A percentile compares a stretch with the other conserved stretches of the same genome.
Evolutionary conservation across 805 yeast species (phyloP).

Genomic region (Yamadazyma phyllophila): DNA sequence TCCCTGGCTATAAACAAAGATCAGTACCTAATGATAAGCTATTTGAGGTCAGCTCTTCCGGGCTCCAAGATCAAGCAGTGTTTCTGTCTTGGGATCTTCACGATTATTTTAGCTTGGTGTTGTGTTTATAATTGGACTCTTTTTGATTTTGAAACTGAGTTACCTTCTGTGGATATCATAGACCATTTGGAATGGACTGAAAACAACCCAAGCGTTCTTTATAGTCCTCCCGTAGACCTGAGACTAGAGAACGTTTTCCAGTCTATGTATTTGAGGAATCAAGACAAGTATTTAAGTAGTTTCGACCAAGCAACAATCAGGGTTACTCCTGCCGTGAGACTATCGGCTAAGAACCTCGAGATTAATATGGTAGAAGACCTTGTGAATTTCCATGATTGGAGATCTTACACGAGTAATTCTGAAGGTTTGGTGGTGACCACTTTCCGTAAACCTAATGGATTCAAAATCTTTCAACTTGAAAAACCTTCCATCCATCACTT

Average conservation of each 20-base stretch:
- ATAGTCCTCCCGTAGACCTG: background rate
- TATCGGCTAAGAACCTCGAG: background rate
- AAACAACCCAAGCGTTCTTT: background rate
- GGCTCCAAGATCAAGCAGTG: background rate
- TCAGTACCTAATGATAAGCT: background rate
- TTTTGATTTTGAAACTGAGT: constrained; percentile 5
- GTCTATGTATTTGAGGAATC: constrained; percentile 21
- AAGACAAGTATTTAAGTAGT: constrained; percentile 16
- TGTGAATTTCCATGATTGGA: background rate
- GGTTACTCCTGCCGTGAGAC: constrained; percentile 16
- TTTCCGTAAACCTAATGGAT: background rate
- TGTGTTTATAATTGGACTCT: constrained; percentile 2
- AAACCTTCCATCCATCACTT: background rate
- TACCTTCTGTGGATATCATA: constrained; percentile 20
- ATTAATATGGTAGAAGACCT: background rate
- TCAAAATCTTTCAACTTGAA: background rate
- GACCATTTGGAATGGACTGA: constrained; percentile 3
- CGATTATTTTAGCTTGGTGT: background rate
- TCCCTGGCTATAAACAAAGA: background rate
- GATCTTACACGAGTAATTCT: background rate
- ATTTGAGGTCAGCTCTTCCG: background rate
- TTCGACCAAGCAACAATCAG: constrained; percentile 18
- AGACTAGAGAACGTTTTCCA: background rate
- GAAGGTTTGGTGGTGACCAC: background rate
- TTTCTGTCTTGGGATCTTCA: background rate